Base-by-base conservation (phyloP, 768 basidiomycete genomes). In the Rhodotorula paludigena region DNA sequence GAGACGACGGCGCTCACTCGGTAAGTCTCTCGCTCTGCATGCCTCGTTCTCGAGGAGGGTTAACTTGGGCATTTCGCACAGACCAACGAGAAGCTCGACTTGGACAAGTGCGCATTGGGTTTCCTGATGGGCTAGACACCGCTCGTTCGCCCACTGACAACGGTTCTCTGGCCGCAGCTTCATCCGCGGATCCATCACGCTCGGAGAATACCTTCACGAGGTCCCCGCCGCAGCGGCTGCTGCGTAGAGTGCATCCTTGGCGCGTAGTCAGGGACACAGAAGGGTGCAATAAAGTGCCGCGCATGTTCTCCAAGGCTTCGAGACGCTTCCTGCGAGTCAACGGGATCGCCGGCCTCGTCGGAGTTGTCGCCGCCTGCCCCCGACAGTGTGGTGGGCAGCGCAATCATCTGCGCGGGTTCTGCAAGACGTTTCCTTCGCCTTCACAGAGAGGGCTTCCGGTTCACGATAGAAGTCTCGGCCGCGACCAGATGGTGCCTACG, bases 1-100 rank as follows among this genome's bases (percentile, higher is more conserved):
- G 90, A 4, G 92, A 97, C 75, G 94, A 98, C 71, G 94, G 93
- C 73, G 89, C 91, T 48, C 90, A 92, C 87, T 90, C 76, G 71
- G 88, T 85, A 1, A 23, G 51, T 49, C 23, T n/a, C 10, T 5
- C 42, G 25, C n/a, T 7, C 15, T 20, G 33, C 36, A 44, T 38
- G 47, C 54, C 21, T 18, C 35, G 28, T 1, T 25, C 18, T 7
- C n/a, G n/a, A n/a, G n/a, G n/a, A n/a, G n/a, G n/a, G n/a, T n/a
- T n/a, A n/a, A n/a, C 15, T n/a, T 23, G 6, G 25, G 3, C 12
- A 25, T 25, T n/a, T 11, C 57, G 14, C n/a, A 44, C 57, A 58
- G 69, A 74, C 63, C 23, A 76, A 73, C 69, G 94, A 97, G 83
- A 98, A 98, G 79, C 81, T 98, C 58, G 92, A 98, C 79, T 81